A percentile compares a stretch with the other conserved stretches of the same genome.
These are phyloP conservation scores for Sporisorium graminicola DNA, from an alignment of 1,284 basidiomycete genomes.

Conservation along the genomic window DNA sequence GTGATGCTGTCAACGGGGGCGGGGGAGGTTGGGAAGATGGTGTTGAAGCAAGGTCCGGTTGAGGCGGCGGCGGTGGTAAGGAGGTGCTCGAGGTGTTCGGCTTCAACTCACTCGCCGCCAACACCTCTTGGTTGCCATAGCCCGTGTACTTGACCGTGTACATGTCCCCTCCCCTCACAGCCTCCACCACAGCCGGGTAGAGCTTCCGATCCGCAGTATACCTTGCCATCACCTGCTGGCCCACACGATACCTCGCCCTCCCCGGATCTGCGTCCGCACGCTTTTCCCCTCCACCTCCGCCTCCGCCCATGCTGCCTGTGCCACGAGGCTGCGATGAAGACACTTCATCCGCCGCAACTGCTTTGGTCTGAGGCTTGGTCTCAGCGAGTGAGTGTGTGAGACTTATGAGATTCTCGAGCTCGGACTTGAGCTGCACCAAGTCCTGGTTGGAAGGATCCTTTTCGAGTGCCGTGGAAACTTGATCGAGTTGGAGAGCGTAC, in stretches of 20 bases:
- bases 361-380: background rate
- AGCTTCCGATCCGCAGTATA: conserved; percentile 72
- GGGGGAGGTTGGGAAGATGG: too few species aligned
- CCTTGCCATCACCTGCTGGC: conserved; percentile 91
- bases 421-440: conserved; percentile 77
- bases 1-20: too few species aligned
- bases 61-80: too few species aligned
- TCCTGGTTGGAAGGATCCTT: conserved; percentile 86
- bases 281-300: background rate
- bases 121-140: conserved; percentile 92
- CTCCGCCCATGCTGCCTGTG: background rate
- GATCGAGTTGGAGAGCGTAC: conserved; percentile 74
- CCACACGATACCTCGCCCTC: conserved; percentile 73
- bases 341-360: background rate
- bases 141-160: conserved; percentile 95
- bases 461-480: conserved; percentile 87
- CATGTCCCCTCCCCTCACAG: conserved; percentile 81
- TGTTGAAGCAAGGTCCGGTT: too few species aligned
- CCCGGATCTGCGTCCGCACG: background rate
- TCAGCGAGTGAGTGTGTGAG: conserved; percentile 74
- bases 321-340: background rate
- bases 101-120: conserved; percentile 81
- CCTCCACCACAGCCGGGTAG: conserved; percentile 69
- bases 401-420: conserved; percentile 89
- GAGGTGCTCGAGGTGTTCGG: conserved; percentile 11